These are phyloP conservation scores for Conringia planisiliqua DNA, from an alignment of 345 rosid genomes.

Conservation along the genomic window DNA sequence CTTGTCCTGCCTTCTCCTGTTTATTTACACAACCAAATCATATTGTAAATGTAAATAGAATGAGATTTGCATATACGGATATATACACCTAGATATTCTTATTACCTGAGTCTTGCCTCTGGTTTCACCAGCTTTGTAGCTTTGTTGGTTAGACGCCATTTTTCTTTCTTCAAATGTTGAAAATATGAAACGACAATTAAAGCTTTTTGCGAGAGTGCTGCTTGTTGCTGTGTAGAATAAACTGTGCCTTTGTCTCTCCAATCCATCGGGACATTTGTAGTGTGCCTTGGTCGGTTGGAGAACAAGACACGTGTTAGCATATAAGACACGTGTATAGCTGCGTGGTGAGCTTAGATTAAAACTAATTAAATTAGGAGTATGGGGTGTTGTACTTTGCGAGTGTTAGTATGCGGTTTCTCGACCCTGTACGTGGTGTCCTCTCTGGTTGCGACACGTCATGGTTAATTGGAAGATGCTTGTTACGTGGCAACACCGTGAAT, in stretches of 20 bases:
- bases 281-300: constrained; percentile 30
- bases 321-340: constrained; percentile 20
- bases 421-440: constrained; percentile 17
- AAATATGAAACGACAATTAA: neutral
- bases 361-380: neutral
- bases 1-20: constrained; percentile 37
- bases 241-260: neutral
- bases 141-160: constrained; percentile 58
- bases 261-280: constrained; percentile 31
- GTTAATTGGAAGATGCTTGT: neutral
- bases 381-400: constrained; percentile 11
- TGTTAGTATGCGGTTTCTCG: constrained; percentile 21
- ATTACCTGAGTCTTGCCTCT: constrained; percentile 55
- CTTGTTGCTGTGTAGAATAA: constrained; percentile 4
- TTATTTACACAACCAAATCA: neutral
- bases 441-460: constrained; percentile 28
- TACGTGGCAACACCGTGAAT: constrained; percentile 22
- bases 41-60: neutral
- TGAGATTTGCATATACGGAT: neutral
- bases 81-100: neutral
- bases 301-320: constrained; percentile 18
- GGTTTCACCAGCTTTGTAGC: constrained; percentile 54
- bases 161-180: neutral
- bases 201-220: neutral
- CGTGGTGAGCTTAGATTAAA: constrained; percentile 25